phyloP scores from a whole-genome alignment of 495 filamentous ascomycete species.

The Emericellopsis terricola region DNA sequence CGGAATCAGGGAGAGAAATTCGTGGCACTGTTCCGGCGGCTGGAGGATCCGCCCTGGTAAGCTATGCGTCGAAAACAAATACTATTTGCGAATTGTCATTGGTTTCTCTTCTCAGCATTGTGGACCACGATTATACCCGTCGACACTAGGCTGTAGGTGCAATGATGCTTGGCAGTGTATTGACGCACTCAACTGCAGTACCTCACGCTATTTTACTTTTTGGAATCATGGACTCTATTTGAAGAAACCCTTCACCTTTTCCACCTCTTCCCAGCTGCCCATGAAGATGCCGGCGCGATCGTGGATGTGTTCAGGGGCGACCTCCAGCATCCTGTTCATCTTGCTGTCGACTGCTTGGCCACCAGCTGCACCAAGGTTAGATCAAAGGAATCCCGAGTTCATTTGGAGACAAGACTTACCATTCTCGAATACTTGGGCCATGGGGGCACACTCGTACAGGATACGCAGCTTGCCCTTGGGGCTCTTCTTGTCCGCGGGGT shows the following conservation, averaged over 20 bases:
- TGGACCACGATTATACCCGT: too few species aligned
- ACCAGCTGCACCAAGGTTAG: constrained; percentile 40
- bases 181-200: not conserved
- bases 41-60: constrained; percentile 64
- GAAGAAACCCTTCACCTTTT: constrained; percentile 70
- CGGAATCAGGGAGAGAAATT: constrained; percentile 79
- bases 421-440: constrained; percentile 99
- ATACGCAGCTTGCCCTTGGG: constrained; percentile 96
- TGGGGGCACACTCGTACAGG: constrained; percentile 94
- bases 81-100: too few species aligned
- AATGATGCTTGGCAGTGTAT: not conserved
- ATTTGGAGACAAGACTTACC: constrained; percentile 51
- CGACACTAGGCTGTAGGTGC: not conserved
- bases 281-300: constrained; percentile 92
- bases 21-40: constrained; percentile 66
- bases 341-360: constrained; percentile 79
- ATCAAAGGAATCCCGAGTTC: too few species aligned
- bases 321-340: constrained; percentile 76
- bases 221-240: too few species aligned
- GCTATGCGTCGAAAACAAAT: too few species aligned
- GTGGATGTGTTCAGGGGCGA: constrained; percentile 86
- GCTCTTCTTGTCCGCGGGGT: constrained; percentile 94
- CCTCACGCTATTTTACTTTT: not conserved
- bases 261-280: constrained; percentile 84
- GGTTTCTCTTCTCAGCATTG: too few species aligned